Conservation (phyloP, 371 early-diverging fungal species). For the Actinomucor elegans region DNA sequence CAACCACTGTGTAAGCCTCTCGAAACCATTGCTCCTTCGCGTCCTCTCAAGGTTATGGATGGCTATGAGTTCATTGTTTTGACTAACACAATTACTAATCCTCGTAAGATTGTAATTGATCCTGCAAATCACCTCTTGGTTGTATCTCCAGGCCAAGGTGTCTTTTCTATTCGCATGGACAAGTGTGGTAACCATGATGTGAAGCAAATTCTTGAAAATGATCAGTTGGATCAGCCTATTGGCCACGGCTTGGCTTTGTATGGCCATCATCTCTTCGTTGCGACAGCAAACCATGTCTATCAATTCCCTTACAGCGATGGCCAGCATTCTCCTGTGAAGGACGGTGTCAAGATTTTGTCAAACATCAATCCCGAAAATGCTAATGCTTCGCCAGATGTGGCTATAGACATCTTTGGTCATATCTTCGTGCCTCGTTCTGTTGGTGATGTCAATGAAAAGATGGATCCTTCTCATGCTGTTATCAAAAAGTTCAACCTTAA, state of each 20-base stretch:
- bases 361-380: constrained; percentile 23
- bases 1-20: constrained; percentile 42
- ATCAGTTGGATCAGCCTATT: constrained; percentile 12
- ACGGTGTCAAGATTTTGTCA: constrained; percentile 25
- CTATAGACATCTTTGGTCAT: constrained; percentile 42
- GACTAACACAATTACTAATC: constrained; percentile 24
- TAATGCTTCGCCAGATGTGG: constrained; percentile 24
- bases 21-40: constrained; percentile 13
- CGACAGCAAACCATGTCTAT: constrained; percentile 32
- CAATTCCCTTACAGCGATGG: constrained; percentile 45
- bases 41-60: constrained; percentile 24
- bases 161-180: constrained; percentile 45
- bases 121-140: constrained; percentile 39
- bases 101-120: constrained; percentile 38
- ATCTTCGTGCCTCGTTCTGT: constrained; percentile 34
- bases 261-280: constrained; percentile 29
- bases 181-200: constrained; percentile 39
- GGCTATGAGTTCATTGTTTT: constrained; percentile 41
- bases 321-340: constrained; percentile 29
- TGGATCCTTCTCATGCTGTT: constrained; percentile 23
- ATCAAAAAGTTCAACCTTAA: constrained; percentile 46
- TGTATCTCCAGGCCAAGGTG: constrained; percentile 23
- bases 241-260: constrained; percentile 29
- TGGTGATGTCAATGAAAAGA: constrained; percentile 2
- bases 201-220: constrained; percentile 15